These are phyloP conservation scores for Fusarium tupiense DNA, from an alignment of 2,329 filamentous ascomycete species.

Conservation along the genomic window DNA sequence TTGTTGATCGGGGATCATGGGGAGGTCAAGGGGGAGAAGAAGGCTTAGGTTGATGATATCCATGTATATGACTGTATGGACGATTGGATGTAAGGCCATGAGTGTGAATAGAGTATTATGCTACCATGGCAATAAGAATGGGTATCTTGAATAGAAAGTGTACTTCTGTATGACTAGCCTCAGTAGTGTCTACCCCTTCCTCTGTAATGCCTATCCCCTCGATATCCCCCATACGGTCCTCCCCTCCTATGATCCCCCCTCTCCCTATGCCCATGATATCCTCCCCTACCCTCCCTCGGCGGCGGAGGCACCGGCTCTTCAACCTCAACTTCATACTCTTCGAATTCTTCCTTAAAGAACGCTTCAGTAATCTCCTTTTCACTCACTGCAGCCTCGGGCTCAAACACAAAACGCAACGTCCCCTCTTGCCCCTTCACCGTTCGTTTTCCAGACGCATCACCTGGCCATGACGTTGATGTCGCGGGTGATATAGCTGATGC, in stretches of 20 bases:
- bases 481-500: slow-evolving; percentile 51
- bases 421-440: slow-evolving; percentile 66
- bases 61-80: neutral
- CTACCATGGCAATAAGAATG: neutral
- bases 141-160: slow-evolving; percentile 23
- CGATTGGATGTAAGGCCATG: neutral
- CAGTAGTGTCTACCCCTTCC: slow-evolving; percentile 48
- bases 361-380: slow-evolving; percentile 75
- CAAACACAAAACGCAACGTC: slow-evolving; percentile 90
- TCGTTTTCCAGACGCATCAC: slow-evolving; percentile 42
- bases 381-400: slow-evolving; percentile 75
- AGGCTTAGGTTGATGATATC: slow-evolving; percentile 16
- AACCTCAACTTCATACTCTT: slow-evolving; percentile 81
- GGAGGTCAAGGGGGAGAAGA: neutral
- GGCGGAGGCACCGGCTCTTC: slow-evolving; percentile 66
- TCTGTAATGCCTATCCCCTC: slow-evolving; percentile 48
- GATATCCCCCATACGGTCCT: slow-evolving; percentile 48
- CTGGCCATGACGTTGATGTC: slow-evolving; percentile 51
- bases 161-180: neutral
- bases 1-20: slow-evolving; percentile 32
- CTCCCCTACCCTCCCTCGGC: slow-evolving; percentile 39
- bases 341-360: slow-evolving; percentile 78
- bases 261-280: slow-evolving; percentile 47
- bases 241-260: slow-evolving; percentile 47
- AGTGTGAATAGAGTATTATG: neutral